Percentiles rank a stretch among this genome's conserved stretches.
These are phyloP conservation scores for Fraxinus sp. DNA, from an alignment of 305 asterid genomes.

Conservation along the genomic window DNA sequence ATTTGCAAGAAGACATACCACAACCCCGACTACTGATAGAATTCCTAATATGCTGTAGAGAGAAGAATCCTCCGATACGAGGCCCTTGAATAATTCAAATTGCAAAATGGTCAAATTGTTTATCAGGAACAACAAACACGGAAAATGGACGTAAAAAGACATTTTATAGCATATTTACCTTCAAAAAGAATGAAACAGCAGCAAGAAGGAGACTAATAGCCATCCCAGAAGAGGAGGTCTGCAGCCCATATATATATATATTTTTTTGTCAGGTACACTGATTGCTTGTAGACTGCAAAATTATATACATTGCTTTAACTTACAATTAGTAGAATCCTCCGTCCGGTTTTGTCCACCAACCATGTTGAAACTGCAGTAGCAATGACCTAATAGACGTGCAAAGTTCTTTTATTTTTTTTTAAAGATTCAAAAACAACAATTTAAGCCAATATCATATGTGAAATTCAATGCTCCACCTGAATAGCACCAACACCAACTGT, in stretches of 20 bases:
- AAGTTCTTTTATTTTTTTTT: too few relatives aligned
- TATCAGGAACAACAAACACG: constrained; percentile 1
- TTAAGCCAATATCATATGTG: background rate
- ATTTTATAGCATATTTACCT: constrained; percentile 43
- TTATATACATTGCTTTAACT: constrained; percentile 30
- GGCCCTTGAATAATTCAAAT: constrained; percentile 41
- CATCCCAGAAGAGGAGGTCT: constrained; percentile 88
- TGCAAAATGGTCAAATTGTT: constrained; percentile 16
- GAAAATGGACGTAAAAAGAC: background rate
- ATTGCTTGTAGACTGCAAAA: constrained; percentile 1
- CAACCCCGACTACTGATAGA: constrained; percentile 72
- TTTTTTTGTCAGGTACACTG: constrained; percentile 8
- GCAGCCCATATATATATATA: background rate
- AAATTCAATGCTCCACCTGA: constrained; percentile 52
- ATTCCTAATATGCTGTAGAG: constrained; percentile 58
- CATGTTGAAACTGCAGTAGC: constrained; percentile 83
- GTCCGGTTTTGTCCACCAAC: constrained; percentile 89
- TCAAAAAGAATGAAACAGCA: constrained; percentile 61
- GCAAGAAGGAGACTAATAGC: constrained; percentile 69
- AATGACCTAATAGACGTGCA: constrained; percentile 51
- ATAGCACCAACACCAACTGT: constrained; percentile 78
- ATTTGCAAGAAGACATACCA: constrained; percentile 53
- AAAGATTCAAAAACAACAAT: background rate
- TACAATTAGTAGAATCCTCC: constrained; percentile 73
- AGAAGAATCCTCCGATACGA: constrained; percentile 47